Evolutionary conservation across 371 early-diverging fungal species (phyloP), one percentile per base, ranked within the genome.

Genomic region (Rhizopus stolonifer): DNA sequence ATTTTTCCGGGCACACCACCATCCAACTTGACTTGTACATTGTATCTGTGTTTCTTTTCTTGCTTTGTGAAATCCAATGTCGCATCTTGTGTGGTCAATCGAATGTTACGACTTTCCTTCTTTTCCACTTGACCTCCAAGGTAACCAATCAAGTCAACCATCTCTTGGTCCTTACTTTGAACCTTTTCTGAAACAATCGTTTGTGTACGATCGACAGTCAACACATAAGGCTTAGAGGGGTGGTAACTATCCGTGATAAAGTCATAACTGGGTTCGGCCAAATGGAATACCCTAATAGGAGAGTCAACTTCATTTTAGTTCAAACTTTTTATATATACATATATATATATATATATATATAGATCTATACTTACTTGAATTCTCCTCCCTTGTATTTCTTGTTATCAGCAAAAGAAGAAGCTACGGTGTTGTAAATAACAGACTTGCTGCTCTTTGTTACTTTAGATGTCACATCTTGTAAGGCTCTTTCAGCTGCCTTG

Each of bases 401-500:
- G 9, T 42, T 21, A 8, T 58, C 56, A 14, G 64, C 45, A 43
- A 61, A 45, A 14, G 54, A 58, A 10, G 60, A 39, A 31, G 58
- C 43, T 2, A 49, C 32, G 18, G 33, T 21, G 6, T 52, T 36
- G 25, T 61, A 51, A 19, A 69, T 50, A 36, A 70, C 44, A 26
- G 57, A 47, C 13, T 53, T 50, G 11, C 36, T 11, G 5, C 14
- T 36, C 36, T 36, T 36, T 36, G 9, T 15, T 8, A 14, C 1
- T 54, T 60, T 60, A 24, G 67, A 81, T 19, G 48, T 53, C 8
- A 89, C 81, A 57, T 90, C 91, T 36, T 80, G 77, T 55, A 92
- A 69, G 4, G 94, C 89, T 36, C 90, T 72, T 14, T 83, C 71
- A 18, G 90, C 79, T 7, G 94, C 94, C 77, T 91, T 91, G 69